Conservation (phyloP, 2,329 filamentous ascomycete genomes). For the Hyphodiscus sp. region DNA sequence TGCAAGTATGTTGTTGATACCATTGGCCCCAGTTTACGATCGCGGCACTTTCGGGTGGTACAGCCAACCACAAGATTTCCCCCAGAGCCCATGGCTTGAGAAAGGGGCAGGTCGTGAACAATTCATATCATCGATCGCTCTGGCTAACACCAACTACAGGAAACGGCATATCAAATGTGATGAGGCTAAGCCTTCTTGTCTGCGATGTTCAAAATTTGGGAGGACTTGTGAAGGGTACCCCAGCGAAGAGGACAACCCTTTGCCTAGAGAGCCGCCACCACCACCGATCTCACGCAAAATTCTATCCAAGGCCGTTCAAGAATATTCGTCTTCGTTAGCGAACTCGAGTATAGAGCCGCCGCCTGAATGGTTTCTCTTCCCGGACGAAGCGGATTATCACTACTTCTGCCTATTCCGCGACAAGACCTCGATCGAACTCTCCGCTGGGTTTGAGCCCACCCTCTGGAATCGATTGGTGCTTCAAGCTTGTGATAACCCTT, state of each 20-base stretch:
- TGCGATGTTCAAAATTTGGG: slow-evolving; percentile 21
- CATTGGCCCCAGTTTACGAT: background rate
- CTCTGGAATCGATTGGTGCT: slow-evolving; percentile 17
- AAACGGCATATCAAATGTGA: slow-evolving; percentile 17
- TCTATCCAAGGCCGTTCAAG: slow-evolving; percentile 1
- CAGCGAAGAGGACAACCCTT: background rate
- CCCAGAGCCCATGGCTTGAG: background rate
- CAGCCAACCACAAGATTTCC: background rate
- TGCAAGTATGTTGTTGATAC: slow-evolving; percentile 46
- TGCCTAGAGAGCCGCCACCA: background rate
- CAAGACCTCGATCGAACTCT: slow-evolving; percentile 15
- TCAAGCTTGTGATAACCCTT: slow-evolving; percentile 14
- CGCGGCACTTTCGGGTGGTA: background rate
- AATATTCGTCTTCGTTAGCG: background rate
- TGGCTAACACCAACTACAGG: slow-evolving; percentile 1
- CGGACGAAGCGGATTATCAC: slow-evolving; percentile 1
- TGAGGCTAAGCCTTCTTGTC: slow-evolving; percentile 18
- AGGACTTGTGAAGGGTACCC: slow-evolving; percentile 19
- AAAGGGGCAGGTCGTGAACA: background rate
- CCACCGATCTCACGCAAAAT: background rate
- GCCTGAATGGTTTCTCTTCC: slow-evolving; percentile 1
- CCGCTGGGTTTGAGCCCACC: slow-evolving; percentile 16
- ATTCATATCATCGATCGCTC: background rate
- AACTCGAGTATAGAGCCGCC: background rate
- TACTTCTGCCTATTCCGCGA: slow-evolving; percentile 22